phyloP scores from a whole-genome alignment of 257 asterid genomes.

The Rubia yunnanensis region DNA sequence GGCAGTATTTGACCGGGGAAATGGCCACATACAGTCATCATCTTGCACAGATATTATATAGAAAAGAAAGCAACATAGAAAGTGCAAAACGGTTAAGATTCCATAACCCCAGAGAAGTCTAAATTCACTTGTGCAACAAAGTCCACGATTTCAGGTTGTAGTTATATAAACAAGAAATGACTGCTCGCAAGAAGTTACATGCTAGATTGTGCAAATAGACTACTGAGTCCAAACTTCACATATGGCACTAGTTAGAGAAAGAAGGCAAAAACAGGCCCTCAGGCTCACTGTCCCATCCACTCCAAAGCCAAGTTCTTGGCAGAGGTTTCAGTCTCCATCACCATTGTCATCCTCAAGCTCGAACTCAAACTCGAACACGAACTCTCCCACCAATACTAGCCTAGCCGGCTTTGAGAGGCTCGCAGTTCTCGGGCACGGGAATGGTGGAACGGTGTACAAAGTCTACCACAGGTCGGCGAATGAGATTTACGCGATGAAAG shows the following conservation, averaged over 20 bases:
- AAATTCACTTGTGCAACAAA: slow-evolving; percentile 8
- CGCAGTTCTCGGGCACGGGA: slow-evolving; percentile 32
- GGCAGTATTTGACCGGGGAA: too few relatives aligned
- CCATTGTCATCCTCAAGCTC: slow-evolving; percentile 24
- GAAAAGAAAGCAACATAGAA: too few relatives aligned
- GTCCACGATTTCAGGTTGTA: not conserved
- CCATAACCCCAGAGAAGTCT: not conserved
- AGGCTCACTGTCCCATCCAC: slow-evolving; percentile 25
- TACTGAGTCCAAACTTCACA: slow-evolving; percentile 5
- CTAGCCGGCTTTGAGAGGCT: slow-evolving; percentile 30
- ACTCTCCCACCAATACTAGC: slow-evolving; percentile 16
- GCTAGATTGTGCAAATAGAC: too few relatives aligned
- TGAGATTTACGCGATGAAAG: slow-evolving; percentile 34
- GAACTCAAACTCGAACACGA: slow-evolving; percentile 13
- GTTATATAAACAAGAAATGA: not conserved
- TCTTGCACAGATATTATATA: too few relatives aligned
- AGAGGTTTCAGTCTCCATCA: slow-evolving; percentile 17
- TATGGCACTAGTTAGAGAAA: slow-evolving; percentile 30
- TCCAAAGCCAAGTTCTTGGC: slow-evolving; percentile 12
- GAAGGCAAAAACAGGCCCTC: slow-evolving; percentile 26
- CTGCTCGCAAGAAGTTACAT: too few relatives aligned
- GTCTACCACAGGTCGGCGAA: slow-evolving; percentile 28
- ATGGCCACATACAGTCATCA: too few relatives aligned
- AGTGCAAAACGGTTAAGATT: too few relatives aligned
- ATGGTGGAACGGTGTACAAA: slow-evolving; percentile 42